Evolutionary conservation across 495 filamentous ascomycete species (phyloP), one percentile per base, ranked within the genome.

Genomic region (Aspergillus campestris): DNA sequence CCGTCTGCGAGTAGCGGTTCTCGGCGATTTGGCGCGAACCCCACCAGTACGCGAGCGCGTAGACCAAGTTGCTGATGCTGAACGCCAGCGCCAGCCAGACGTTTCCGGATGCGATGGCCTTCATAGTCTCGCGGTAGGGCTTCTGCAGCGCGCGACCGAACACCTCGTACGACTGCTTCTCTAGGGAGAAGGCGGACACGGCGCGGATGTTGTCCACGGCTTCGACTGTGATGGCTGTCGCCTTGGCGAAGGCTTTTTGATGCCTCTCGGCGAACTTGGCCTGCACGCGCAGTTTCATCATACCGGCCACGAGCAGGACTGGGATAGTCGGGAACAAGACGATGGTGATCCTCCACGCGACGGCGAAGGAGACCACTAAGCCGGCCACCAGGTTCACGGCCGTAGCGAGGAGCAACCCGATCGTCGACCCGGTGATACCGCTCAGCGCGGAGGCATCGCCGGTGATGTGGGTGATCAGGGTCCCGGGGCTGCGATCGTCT

Each of bases 11-110:
- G 46, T 83, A 83, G 13, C 69, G 48, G 1, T 80, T 79, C 34
- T 66, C 57, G 11, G 72, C 63, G 14, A 85, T 73, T 45, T 78
- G 72, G 31, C 63, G 67, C 0, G 76, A 70, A 4, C 80, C 81
- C 72, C 81, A 86, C 75, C 80, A 84, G 58, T 84, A 85, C 0
- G 80, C 80, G 15, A 86, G 60, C 0, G 79, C 81, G 55, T 81
- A 80, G 10, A 84, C 71, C 10, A 79, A 59, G 42, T 75, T 65
- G 48, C 65, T 69, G 34, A 71, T 58, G 15, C 65, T 64, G 53
- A 66, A 71, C 5, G 66, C 62, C 7, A 61, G 7, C 0, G 70
- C 65, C 35, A 69, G 61, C 52, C 62, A 69, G 13, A 65, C 48
- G 37, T 68, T 69, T 1, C 58, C 62, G 8, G 45, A 64, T 0